phyloP scores from a whole-genome alignment of 148 eudicot species.

The Oxyria digyna region DNA sequence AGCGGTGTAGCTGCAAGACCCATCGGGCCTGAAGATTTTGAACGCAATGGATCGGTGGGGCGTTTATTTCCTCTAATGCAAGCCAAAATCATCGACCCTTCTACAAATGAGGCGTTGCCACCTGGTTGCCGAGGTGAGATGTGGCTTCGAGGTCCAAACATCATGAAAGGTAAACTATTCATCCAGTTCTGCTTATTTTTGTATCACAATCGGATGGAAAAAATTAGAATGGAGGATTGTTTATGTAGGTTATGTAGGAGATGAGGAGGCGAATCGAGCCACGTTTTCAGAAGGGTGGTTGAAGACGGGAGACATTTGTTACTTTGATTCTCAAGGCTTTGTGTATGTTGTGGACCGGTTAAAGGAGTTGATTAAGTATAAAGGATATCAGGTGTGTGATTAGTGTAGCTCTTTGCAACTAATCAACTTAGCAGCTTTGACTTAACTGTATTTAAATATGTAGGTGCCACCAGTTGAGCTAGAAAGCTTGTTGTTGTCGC shows the following conservation, averaged over 20 bases:
- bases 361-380: conserved; percentile 5
- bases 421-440: too few species aligned
- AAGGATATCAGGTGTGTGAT: conserved; percentile 18
- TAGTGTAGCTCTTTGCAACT: too few species aligned
- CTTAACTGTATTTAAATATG: too few species aligned
- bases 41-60: conserved; percentile 53
- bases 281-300: conserved; percentile 3
- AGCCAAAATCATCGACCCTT: conserved; percentile 84
- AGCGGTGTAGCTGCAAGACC: conserved; percentile 38
- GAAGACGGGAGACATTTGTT: conserved; percentile 3
- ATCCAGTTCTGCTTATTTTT: too few species aligned
- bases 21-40: conserved; percentile 34
- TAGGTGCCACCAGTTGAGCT: conserved; percentile 32
- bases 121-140: conserved; percentile 70
- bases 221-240: not conserved
- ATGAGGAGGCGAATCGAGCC: not conserved
- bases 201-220: not conserved
- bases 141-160: conserved; percentile 68
- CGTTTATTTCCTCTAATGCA: conserved; percentile 39
- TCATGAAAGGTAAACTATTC: conserved; percentile 98
- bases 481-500: conserved; percentile 25
- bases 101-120: conserved; percentile 49
- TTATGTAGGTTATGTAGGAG: conserved; percentile 7
- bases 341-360: conserved; percentile 1
- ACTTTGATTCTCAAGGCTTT: conserved; percentile 1